Percentiles rank a stretch among this genome's conserved stretches.
Evolutionary conservation across 2,329 filamentous ascomycete species (phyloP).

Genomic region (Aspergillus fumigatiaffinis): DNA sequence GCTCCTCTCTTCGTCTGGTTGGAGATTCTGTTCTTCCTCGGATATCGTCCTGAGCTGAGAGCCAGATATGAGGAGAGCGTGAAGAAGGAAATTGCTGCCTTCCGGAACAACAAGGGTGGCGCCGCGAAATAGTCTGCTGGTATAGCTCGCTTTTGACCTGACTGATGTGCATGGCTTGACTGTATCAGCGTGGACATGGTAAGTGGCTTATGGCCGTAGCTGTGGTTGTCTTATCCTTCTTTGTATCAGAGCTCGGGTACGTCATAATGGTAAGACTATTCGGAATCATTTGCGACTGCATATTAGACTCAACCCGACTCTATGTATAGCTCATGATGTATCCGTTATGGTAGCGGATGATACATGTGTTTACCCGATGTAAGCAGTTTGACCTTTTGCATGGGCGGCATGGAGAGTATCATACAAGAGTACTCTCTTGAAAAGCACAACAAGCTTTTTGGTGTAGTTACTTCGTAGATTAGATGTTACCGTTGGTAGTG

Average conservation of each 20-base stretch:
- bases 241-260: not conserved
- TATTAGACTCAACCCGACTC: not conserved
- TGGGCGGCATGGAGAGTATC: not conserved
- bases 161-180: not conserved
- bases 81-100: slow-evolving; percentile 70
- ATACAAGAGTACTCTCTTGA: not conserved
- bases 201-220: not conserved
- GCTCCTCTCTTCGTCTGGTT: slow-evolving; percentile 98
- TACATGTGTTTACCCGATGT: not conserved
- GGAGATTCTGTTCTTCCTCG: slow-evolving; percentile 82
- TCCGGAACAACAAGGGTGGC: slow-evolving; percentile 42
- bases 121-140: slow-evolving; percentile 16
- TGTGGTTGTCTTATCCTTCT: not conserved
- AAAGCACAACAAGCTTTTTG: not conserved
- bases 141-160: not conserved
- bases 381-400: not conserved
- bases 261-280: not conserved
- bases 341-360: not conserved
- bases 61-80: slow-evolving; percentile 74
- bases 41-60: slow-evolving; percentile 86
- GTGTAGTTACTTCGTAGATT: too few species aligned
- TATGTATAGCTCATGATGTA: not conserved
- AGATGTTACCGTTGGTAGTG: slow-evolving; percentile 1
- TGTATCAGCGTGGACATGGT: not conserved
- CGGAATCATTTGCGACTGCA: too few species aligned